Percentiles rank a stretch among this genome's conserved stretches.
Conservation (phyloP, 257 asterid species). For the Capsicum pubescens region DNA sequence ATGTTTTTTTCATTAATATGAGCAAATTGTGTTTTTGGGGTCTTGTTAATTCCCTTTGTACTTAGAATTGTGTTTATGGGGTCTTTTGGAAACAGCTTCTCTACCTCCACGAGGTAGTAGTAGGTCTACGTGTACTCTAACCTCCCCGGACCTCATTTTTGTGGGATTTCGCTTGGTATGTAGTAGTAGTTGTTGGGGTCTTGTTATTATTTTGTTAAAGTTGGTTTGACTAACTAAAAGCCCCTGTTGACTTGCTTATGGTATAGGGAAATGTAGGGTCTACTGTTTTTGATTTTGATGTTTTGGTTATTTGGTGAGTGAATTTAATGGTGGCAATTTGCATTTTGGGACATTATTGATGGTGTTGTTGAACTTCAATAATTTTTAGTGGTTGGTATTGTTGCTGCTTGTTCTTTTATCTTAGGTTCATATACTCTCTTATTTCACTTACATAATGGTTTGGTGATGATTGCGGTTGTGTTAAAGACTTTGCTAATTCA, state of each 20-base stretch:
- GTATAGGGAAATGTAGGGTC: slow-evolving; percentile 25
- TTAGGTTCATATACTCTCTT: slow-evolving; percentile 6
- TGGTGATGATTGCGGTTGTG: slow-evolving; percentile 1
- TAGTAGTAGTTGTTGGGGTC: background rate
- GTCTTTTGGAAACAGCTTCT: too few species aligned
- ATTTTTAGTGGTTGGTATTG: background rate
- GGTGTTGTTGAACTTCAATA: background rate
- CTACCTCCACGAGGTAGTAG: too few species aligned
- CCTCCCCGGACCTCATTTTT: too few species aligned
- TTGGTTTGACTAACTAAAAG: slow-evolving; percentile 10
- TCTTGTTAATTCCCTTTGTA: too few species aligned
- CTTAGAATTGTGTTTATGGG: too few species aligned
- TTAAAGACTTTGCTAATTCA: background rate
- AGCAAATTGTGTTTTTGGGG: background rate
- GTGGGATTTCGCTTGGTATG: too few species aligned
- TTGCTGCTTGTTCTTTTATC: slow-evolving; percentile 11
- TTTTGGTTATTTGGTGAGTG: slow-evolving; percentile 28
- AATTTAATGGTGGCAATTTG: slow-evolving; percentile 25
- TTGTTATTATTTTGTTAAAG: background rate
- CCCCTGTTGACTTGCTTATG: slow-evolving; percentile 14
- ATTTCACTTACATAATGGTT: background rate
- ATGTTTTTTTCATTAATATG: background rate
- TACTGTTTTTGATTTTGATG: background rate
- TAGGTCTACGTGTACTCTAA: too few species aligned
- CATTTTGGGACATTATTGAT: slow-evolving; percentile 21